These are phyloP conservation scores for Waltergamsia citrina DNA, from an alignment of 2,329 filamentous ascomycete genomes.

Conservation along the genomic window DNA sequence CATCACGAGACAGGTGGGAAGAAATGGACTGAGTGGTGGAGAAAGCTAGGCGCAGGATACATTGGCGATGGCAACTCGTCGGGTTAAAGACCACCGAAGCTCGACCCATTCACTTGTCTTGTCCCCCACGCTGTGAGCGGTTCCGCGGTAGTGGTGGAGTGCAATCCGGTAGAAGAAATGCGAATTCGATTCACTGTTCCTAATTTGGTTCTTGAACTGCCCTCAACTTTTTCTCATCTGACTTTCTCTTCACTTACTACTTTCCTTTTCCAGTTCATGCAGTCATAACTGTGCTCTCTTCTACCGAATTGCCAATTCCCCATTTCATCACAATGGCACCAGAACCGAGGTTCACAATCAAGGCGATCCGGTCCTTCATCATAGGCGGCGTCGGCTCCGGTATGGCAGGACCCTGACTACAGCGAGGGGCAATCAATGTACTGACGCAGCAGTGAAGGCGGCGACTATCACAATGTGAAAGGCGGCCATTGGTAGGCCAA, in stretches of 20 bases:
- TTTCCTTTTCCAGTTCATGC: too few relatives aligned
- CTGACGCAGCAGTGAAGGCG: constrained; percentile 37
- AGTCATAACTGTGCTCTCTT: too few relatives aligned
- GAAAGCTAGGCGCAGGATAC: not conserved
- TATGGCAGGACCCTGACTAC: constrained; percentile 20
- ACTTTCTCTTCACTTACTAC: too few relatives aligned
- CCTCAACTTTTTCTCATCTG: too few relatives aligned
- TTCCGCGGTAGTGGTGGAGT: not conserved
- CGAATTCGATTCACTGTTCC: too few relatives aligned
- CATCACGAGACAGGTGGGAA: too few relatives aligned
- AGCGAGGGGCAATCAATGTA: not conserved
- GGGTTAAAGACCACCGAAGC: constrained; percentile 5
- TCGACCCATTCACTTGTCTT: too few relatives aligned
- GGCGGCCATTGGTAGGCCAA: constrained; percentile 52
- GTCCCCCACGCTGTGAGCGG: not conserved
- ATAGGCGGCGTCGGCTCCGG: constrained; percentile 51
- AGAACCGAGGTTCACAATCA: constrained; percentile 43
- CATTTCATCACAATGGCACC: constrained; percentile 5
- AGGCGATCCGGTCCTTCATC: constrained; percentile 63
- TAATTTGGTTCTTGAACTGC: too few relatives aligned
- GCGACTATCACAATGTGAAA: constrained; percentile 89
- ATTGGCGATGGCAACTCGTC: not conserved
- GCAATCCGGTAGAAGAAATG: not conserved
- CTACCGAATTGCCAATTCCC: too few relatives aligned
- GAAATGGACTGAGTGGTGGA: not conserved